Evolutionary conservation across 2,329 filamentous ascomycete genomes (phyloP).

Genomic region (Malbranchea zuffiana): DNA sequence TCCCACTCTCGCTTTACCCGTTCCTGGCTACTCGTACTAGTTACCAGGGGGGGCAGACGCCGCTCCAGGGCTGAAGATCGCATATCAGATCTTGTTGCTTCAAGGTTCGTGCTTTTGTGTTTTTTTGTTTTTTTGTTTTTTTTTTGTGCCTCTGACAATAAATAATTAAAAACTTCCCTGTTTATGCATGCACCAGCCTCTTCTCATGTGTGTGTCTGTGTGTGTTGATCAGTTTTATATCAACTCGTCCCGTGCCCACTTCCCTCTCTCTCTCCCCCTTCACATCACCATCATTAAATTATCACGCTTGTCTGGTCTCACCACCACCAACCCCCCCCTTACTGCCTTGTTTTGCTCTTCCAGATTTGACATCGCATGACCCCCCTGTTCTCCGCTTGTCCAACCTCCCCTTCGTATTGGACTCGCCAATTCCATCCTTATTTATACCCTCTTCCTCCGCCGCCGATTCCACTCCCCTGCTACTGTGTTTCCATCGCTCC

Average conservation of each 20-base stretch:
- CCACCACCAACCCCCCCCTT: constrained; percentile 8
- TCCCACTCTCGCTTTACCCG: too few species aligned
- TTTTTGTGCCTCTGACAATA: neutral
- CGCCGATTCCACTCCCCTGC: constrained; percentile 1
- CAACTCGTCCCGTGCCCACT: constrained; percentile 9
- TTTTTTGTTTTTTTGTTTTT: neutral
- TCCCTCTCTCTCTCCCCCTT: constrained; percentile 2
- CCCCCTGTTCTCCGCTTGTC: neutral
- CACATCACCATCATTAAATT: too few species aligned
- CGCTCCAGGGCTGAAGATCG: neutral
- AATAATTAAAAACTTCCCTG: too few species aligned
- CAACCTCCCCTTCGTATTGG: neutral
- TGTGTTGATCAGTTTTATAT: constrained; percentile 11
- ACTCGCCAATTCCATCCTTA: neutral
- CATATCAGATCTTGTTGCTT: too few species aligned
- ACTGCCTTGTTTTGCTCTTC: constrained; percentile 8
- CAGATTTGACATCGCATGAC: constrained; percentile 6
- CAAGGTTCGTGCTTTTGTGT: too few species aligned
- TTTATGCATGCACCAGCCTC: too few species aligned
- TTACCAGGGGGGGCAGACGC: too few species aligned
- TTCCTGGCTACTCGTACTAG: too few species aligned
- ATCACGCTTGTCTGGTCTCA: too few species aligned
- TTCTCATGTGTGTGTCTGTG: too few species aligned
- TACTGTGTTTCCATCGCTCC: constrained; percentile 1
- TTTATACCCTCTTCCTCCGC: neutral